phyloP scores from a whole-genome alignment of 768 basidiomycete species.

The Rhizopogon vinicolor region DNA sequence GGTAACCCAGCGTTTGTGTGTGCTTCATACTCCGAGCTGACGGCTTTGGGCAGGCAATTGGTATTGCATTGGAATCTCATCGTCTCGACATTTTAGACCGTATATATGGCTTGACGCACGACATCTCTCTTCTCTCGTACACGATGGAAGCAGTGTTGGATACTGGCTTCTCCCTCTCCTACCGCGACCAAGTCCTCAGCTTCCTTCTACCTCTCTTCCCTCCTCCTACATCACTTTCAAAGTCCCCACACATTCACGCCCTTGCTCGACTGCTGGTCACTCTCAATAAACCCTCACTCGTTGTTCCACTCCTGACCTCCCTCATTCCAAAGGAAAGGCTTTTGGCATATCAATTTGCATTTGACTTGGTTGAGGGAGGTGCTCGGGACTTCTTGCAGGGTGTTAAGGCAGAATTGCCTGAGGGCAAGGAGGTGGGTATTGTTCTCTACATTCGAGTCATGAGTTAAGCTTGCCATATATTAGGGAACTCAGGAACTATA shows the following conservation, averaged over 20 bases:
- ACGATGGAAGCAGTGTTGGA: constrained; percentile 91
- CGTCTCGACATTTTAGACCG: constrained; percentile 82
- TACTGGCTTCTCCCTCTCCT: constrained; percentile 82
- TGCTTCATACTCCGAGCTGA: neutral
- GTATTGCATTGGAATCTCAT: constrained; percentile 89
- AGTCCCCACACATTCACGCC: constrained; percentile 72
- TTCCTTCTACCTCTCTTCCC: constrained; percentile 88
- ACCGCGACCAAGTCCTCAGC: constrained; percentile 76
- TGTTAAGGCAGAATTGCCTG: constrained; percentile 63
- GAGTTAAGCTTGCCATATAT: constrained; percentile 8
- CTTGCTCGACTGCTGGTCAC: constrained; percentile 89
- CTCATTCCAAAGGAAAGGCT: constrained; percentile 68
- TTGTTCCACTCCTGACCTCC: constrained; percentile 66
- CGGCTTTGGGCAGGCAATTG: constrained; percentile 65
- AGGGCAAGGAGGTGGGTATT: constrained; percentile 54
- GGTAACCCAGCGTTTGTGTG: constrained; percentile 31
- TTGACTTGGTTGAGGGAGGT: constrained; percentile 92
- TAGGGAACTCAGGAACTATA: constrained; percentile 62
- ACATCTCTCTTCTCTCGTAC: constrained; percentile 80
- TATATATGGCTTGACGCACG: constrained; percentile 69
- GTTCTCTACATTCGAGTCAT: neutral
- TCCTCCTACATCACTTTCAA: constrained; percentile 61
- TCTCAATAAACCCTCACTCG: constrained; percentile 75
- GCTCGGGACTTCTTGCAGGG: constrained; percentile 88
- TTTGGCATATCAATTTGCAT: constrained; percentile 91